Conservation (phyloP, 805 yeast species). For the Candida chilensis region DNA sequence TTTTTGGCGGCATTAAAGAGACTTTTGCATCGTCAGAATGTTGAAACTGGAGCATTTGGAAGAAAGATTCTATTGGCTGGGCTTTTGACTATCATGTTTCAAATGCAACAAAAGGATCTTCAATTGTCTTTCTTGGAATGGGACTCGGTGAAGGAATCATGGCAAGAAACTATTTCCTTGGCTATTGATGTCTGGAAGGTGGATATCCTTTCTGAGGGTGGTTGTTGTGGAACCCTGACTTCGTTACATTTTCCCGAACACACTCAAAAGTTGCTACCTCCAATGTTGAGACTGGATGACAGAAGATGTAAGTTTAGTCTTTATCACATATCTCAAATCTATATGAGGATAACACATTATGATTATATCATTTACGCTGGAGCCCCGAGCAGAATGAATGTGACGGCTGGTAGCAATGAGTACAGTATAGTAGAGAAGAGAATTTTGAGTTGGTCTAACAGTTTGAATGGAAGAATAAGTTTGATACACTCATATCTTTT, state of each 20-base stretch:
- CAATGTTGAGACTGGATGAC: conserved; percentile 7
- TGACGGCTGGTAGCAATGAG: conserved; percentile 42
- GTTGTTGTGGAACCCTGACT: conserved; percentile 14
- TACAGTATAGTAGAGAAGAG: conserved; percentile 38
- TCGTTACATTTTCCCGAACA: conserved; percentile 16
- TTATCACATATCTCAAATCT: conserved; percentile 66
- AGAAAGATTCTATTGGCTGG: conserved; percentile 63
- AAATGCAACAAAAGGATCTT: conserved; percentile 64
- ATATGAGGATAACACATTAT: conserved; percentile 64
- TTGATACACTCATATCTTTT: conserved; percentile 55
- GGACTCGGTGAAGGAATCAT: conserved; percentile 31
- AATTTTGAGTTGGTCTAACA: conserved; percentile 42
- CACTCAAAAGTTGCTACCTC: conserved; percentile 3
- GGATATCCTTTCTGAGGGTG: conserved; percentile 30
- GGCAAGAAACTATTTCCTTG: conserved; percentile 65
- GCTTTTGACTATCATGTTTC: conserved; percentile 54
- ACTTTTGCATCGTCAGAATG: conserved; percentile 42
- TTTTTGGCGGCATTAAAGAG: conserved; percentile 52
- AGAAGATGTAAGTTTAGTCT: conserved; percentile 56
- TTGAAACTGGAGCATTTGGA: conserved; percentile 47
- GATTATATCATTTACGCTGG: conserved; percentile 78
- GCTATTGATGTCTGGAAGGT: conserved; percentile 67
- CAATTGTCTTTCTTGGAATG: conserved; percentile 42
- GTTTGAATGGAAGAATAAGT: conserved; percentile 38
- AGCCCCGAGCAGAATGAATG: conserved; percentile 74